Percentiles rank a stretch among this genome's conserved stretches.
These are phyloP conservation scores for Cystobasidiaceae sp. DNA, from an alignment of 1,284 basidiomycete species.

Conservation along the genomic window DNA sequence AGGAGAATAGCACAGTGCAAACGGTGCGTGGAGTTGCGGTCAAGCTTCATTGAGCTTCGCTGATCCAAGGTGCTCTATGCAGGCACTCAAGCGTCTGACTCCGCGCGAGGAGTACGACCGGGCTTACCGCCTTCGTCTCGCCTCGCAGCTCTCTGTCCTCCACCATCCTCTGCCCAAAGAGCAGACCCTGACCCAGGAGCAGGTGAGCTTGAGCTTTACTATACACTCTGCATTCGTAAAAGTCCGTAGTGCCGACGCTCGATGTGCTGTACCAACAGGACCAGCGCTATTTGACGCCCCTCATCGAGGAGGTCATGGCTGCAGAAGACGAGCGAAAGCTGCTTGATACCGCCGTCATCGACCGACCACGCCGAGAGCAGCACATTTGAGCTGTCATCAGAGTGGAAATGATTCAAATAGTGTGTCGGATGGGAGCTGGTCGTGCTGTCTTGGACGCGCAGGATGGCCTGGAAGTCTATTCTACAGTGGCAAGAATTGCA, in stretches of 20 bases:
- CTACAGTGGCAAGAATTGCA: no score
- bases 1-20: slow-evolving; percentile 79
- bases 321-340: slow-evolving; percentile 73
- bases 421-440: no score
- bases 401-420: slow-evolving; percentile 23
- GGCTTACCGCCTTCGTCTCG: slow-evolving; percentile 79
- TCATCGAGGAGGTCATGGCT: slow-evolving; percentile 66
- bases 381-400: neutral
- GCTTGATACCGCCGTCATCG: slow-evolving; percentile 63
- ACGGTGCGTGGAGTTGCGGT: slow-evolving; percentile 55
- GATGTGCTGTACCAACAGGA: slow-evolving; percentile 59
- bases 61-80: neutral
- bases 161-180: slow-evolving; percentile 80
- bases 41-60: neutral
- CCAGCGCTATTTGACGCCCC: slow-evolving; percentile 78
- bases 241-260: neutral
- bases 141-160: slow-evolving; percentile 70
- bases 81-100: slow-evolving; percentile 81
- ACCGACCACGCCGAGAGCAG: slow-evolving; percentile 4
- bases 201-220: slow-evolving; percentile 56
- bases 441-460: no score
- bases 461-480: no score
- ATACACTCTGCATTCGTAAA: neutral
- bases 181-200: slow-evolving; percentile 70
- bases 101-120: slow-evolving; percentile 82